Conservation (phyloP, 257 asterid species). For the Cynanchum wilfordii region DNA sequence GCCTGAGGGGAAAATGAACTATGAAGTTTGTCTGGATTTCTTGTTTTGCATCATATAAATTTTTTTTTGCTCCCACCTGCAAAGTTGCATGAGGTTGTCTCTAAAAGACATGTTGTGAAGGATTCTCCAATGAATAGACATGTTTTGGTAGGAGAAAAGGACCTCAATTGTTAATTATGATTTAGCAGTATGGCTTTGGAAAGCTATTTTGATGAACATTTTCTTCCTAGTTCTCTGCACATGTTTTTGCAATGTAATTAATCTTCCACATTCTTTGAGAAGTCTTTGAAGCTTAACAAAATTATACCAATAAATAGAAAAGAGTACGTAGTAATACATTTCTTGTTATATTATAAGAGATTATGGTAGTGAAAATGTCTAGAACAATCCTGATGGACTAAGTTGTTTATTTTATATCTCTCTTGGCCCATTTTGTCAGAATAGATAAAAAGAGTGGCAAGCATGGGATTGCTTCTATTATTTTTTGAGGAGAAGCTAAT, state of each 20-base stretch:
- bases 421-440: background rate
- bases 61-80: background rate
- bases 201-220: too few species aligned
- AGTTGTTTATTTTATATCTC: background rate
- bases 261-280: background rate
- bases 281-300: background rate
- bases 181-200: background rate
- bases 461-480: background rate
- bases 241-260: background rate
- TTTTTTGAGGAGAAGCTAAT: background rate
- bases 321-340: background rate
- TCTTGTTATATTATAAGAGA: background rate
- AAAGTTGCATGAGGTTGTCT: slow-evolving; percentile 5
- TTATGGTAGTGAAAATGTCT: background rate
- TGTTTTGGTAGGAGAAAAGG: background rate
- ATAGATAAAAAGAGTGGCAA: background rate
- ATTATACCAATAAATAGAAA: background rate
- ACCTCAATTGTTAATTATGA: background rate
- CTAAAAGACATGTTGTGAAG: background rate
- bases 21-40: background rate
- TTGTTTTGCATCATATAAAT: background rate
- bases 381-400: background rate
- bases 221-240: background rate
- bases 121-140: background rate
- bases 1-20: background rate